These are phyloP conservation scores for Otatea glauca DNA, from an alignment of 176 grass and related monocot species.

Conservation along the genomic window DNA sequence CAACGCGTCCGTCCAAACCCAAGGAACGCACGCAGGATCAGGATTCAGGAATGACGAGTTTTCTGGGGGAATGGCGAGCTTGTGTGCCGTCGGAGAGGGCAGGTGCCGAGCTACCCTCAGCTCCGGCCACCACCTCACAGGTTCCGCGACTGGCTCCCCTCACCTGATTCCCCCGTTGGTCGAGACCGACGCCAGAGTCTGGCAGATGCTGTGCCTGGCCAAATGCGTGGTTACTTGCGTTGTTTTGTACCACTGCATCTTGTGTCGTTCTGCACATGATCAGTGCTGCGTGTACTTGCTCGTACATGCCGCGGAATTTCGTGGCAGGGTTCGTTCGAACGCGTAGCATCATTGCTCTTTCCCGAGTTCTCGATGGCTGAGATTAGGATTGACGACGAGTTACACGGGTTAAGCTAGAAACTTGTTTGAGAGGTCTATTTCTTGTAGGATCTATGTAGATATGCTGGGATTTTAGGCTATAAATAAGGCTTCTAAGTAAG, in stretches of 20 bases:
- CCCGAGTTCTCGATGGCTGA: too few relatives aligned
- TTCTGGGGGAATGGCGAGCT: not conserved
- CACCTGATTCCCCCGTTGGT: not conserved
- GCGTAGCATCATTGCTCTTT: too few relatives aligned
- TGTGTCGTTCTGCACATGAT: not conserved
- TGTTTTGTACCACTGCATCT: not conserved
- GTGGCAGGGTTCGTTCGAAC: not conserved
- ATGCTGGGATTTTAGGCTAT: too few relatives aligned
- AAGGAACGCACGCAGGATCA: too few relatives aligned
- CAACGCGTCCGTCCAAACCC: not conserved
- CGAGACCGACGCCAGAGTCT: not conserved
- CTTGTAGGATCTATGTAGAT: too few relatives aligned
- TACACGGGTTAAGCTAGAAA: too few relatives aligned
- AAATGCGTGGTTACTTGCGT: not conserved
- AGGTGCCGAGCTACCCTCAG: conserved; percentile 34
- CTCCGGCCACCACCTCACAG: not conserved
- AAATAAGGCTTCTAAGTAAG: too few relatives aligned
- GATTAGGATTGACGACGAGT: too few relatives aligned
- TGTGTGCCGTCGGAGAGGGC: not conserved
- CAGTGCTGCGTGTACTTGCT: not conserved
- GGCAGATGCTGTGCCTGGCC: not conserved
- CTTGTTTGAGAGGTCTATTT: too few relatives aligned
- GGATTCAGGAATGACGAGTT: not conserved
- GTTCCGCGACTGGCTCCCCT: conserved; percentile 6
- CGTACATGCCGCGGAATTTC: not conserved